These are phyloP conservation scores for Retiboletus flavoniger DNA, from an alignment of 1,284 basidiomycete species.

Conservation along the genomic window DNA sequence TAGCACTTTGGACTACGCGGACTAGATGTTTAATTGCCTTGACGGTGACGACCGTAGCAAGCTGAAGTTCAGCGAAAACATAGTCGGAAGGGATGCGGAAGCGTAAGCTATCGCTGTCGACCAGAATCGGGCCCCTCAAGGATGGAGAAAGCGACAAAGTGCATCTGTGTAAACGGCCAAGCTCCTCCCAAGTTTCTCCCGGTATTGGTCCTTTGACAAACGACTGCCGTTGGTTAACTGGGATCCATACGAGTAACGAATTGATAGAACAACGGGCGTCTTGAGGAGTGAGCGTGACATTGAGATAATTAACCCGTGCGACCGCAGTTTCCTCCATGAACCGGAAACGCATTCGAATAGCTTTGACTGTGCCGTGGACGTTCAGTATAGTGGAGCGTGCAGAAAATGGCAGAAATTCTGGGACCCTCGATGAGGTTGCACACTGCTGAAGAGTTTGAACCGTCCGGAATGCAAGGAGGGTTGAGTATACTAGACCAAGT, in stretches of 20 bases:
- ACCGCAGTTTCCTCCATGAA: conserved; percentile 51
- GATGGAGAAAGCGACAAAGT: conserved; percentile 41
- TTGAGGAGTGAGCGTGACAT: conserved; percentile 21
- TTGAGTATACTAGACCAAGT: conserved; percentile 73
- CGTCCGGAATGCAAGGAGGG: conserved; percentile 63
- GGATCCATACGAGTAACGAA: conserved; percentile 47
- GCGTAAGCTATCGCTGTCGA: conserved; percentile 66
- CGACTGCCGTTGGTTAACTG: conserved; percentile 30
- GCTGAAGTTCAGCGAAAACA: conserved; percentile 69
- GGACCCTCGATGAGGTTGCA: conserved; percentile 29
- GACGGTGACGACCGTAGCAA: conserved; percentile 60
- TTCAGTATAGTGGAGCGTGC: conserved; percentile 22
- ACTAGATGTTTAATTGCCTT: conserved; percentile 71
- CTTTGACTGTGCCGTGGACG: conserved; percentile 38
- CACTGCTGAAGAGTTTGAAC: conserved; percentile 43
- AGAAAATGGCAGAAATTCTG: conserved; percentile 10
- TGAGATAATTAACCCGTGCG: conserved; percentile 47
- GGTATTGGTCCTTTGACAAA: conserved; percentile 27
- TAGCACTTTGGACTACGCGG: conserved; percentile 46
- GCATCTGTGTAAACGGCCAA: conserved; percentile 64
- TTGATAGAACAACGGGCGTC: conserved; percentile 36
- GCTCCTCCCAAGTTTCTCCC: conserved; percentile 72
- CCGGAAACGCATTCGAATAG: conserved; percentile 46
- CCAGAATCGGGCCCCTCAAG: conserved; percentile 38
- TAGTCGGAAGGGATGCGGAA: conserved; percentile 82